phyloP scores from a whole-genome alignment of 768 basidiomycete genomes.

The Kwoniella sp. region DNA sequence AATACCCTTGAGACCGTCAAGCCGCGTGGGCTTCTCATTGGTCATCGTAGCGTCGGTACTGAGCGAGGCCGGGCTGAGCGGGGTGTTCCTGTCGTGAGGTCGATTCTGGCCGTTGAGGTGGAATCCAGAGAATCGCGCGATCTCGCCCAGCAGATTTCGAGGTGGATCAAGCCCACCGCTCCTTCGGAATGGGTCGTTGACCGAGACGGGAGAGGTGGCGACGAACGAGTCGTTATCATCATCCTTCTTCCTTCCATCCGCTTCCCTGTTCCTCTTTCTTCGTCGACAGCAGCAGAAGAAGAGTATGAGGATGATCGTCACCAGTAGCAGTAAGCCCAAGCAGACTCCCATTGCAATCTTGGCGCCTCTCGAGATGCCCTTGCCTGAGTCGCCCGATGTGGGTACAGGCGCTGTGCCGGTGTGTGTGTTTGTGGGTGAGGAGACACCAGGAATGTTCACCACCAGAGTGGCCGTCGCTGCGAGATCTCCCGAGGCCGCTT shows the following conservation, averaged over 20 bases:
- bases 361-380: constrained; percentile 42
- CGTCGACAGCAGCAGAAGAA: constrained; percentile 44
- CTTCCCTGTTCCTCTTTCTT: constrained; percentile 18
- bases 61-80: constrained; percentile 10
- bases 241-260: constrained; percentile 18
- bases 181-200: constrained; percentile 32
- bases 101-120: constrained; percentile 16
- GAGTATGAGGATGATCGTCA: constrained; percentile 35
- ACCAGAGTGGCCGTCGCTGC: constrained; percentile 26
- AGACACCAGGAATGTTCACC: constrained; percentile 24
- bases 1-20: constrained; percentile 45
- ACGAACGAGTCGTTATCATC: constrained; percentile 45
- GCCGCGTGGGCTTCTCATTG: constrained; percentile 32
- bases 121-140: constrained; percentile 36
- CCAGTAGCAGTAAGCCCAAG: constrained; percentile 37
- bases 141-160: constrained; percentile 36
- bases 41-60: constrained; percentile 22
- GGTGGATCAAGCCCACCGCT: constrained; percentile 26
- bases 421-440: constrained; percentile 16
- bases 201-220: constrained; percentile 36
- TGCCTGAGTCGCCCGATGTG: constrained; percentile 6
- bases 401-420: constrained; percentile 26
- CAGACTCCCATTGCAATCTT: constrained; percentile 48
- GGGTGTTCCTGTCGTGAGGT: constrained; percentile 3
- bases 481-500: constrained; percentile 18